phyloP scores from a whole-genome alignment of 2,329 filamentous ascomycete species.

The Pleurostoma richardsiae region DNA sequence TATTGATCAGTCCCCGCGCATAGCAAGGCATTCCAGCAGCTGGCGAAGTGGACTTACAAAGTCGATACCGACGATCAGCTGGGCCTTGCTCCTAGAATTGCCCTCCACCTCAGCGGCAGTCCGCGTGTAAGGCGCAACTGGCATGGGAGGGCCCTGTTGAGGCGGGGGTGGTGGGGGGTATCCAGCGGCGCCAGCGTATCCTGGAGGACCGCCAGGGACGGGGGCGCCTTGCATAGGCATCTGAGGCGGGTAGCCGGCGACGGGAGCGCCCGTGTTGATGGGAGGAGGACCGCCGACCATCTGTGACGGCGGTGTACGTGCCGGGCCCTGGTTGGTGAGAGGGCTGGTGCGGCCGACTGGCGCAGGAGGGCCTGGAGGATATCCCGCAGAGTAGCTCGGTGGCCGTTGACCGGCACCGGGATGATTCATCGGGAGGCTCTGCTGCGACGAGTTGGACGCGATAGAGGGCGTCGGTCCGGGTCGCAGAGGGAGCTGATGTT shows the following conservation, averaged over 20 bases:
- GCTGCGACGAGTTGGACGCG: conserved; percentile 39
- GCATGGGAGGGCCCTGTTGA: conserved; percentile 19
- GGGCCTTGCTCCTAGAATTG: conserved; percentile 84
- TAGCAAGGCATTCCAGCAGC: background rate
- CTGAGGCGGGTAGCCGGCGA: conserved; percentile 54
- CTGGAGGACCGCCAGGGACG: conserved; percentile 36
- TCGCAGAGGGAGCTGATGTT: conserved; percentile 27
- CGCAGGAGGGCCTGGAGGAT: conserved; percentile 34
- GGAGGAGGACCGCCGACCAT: conserved; percentile 61
- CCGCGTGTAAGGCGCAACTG: conserved; percentile 34
- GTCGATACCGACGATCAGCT: conserved; percentile 97
- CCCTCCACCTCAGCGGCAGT: conserved; percentile 74
- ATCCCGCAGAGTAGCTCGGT: conserved; percentile 55
- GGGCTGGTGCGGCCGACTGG: conserved; percentile 49
- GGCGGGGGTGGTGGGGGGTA: conserved; percentile 42
- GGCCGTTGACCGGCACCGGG: conserved; percentile 54
- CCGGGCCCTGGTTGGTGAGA: conserved; percentile 38
- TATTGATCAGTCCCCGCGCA: background rate
- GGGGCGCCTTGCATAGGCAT: conserved; percentile 37
- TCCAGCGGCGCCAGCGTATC: conserved; percentile 40
- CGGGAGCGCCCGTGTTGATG: conserved; percentile 59
- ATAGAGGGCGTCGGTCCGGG: conserved; percentile 37
- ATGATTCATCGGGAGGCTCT: conserved; percentile 58
- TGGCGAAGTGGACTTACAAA: conserved; percentile 62
- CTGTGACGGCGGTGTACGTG: conserved; percentile 53